Conservation (phyloP, 129 eudicot genomes). For the Helianthus tuberosus region DNA sequence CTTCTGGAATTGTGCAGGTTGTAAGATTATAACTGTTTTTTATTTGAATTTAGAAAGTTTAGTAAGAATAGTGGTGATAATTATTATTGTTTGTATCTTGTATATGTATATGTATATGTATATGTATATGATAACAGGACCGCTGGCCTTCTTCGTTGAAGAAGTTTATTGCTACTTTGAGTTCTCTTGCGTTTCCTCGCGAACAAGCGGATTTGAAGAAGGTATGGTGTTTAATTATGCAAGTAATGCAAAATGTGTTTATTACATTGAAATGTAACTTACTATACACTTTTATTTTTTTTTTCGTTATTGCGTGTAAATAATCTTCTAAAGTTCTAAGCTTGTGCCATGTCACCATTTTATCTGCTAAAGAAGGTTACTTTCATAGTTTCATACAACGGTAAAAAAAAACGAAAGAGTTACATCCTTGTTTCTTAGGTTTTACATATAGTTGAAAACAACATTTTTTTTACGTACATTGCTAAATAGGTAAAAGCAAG, state of each 20-base stretch:
- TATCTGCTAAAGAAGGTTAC: no score
- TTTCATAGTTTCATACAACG: background rate
- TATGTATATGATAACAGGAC: conserved; percentile 43
- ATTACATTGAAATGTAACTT: background rate
- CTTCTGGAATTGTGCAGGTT: conserved; percentile 72
- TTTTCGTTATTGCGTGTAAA: background rate
- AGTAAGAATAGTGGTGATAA: background rate
- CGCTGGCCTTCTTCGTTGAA: conserved; percentile 85
- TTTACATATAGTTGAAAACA: no score
- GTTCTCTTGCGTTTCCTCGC: conserved; percentile 67
- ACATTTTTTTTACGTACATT: no score
- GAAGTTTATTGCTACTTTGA: conserved; percentile 47
- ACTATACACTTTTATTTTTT: background rate
- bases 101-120: background rate
- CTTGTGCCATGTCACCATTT: background rate
- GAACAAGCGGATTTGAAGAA: conserved; percentile 67
- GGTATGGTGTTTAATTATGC: conserved; percentile 43
- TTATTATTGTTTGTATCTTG: no score
- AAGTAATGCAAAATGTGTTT: background rate
- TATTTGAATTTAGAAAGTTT: background rate
- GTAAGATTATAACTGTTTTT: background rate
- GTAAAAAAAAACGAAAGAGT: background rate
- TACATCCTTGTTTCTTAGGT: no score
- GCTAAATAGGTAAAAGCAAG: background rate
- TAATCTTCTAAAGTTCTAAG: no score